Evolutionary conservation across 2,329 filamentous ascomycete genomes (phyloP).

Genomic region (Celoporthe dispersa): DNA sequence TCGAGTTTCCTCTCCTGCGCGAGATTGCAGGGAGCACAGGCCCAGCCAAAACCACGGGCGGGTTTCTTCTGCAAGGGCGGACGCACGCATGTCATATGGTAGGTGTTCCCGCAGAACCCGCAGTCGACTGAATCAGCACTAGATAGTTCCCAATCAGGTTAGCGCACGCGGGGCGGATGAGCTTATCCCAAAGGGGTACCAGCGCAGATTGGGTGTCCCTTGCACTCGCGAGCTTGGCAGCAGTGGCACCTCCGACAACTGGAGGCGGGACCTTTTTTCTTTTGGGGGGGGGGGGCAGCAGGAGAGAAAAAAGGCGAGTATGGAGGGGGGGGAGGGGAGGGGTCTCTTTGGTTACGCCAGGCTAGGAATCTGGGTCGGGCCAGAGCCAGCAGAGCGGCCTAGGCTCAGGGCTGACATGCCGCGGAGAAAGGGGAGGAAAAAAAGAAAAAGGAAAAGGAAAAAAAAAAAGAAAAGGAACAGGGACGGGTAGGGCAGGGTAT

Average conservation of each 20-base stretch:
- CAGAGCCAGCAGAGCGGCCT: conserved; percentile 7
- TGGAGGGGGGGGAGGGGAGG: background rate
- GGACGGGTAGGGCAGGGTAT: conserved; percentile 19
- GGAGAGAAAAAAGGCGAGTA: background rate
- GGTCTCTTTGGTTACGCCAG: background rate
- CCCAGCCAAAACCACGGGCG: conserved; percentile 96
- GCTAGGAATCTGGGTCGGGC: conserved; percentile 2
- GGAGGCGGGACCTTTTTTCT: conserved; percentile 9
- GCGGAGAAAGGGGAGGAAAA: background rate
- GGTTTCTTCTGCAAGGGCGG: conserved; percentile 94
- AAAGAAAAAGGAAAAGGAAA: background rate
- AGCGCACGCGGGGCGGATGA: conserved; percentile 20
- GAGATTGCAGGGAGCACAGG: conserved; percentile 92
- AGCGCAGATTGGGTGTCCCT: conserved; percentile 21
- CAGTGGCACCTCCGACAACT: conserved; percentile 11
- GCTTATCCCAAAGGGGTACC: conserved; percentile 17
- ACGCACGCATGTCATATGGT: conserved; percentile 97
- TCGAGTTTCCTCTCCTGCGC: conserved; percentile 94
- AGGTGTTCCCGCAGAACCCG: conserved; percentile 91
- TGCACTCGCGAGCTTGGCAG: conserved; percentile 22
- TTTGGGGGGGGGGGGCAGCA: background rate
- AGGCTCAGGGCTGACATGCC: conserved; percentile 24
- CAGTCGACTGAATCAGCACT: conserved; percentile 96
- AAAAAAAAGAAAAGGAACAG: conserved; percentile 1
- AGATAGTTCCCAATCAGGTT: conserved; percentile 30